phyloP scores from a whole-genome alignment of 2,329 filamentous ascomycete genomes.

The Magnaporthales sp. region DNA sequence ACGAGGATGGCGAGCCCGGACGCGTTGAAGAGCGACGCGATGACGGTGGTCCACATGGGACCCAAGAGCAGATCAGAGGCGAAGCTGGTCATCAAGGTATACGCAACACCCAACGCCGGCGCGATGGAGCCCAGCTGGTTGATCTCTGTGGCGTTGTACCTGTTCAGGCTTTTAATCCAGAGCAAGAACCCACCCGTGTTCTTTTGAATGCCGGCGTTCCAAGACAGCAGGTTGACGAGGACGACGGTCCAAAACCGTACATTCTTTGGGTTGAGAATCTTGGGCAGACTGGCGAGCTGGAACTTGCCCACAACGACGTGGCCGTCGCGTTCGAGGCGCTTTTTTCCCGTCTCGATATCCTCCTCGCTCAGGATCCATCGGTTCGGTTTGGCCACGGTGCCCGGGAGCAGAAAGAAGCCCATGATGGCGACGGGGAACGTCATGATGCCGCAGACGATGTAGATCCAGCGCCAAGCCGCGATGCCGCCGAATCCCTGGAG shows the following conservation, averaged over 20 bases:
- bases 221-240: conserved; percentile 45
- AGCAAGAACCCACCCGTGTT: conserved; percentile 41
- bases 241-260: conserved; percentile 44
- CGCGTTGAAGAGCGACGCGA: conserved; percentile 40
- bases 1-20: conserved; percentile 43
- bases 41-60: conserved; percentile 45
- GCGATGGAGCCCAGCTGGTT: conserved; percentile 5
- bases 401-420: conserved; percentile 13
- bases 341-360: conserved; percentile 35
- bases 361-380: conserved; percentile 33
- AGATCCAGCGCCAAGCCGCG: conserved; percentile 32
- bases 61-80: conserved; percentile 43
- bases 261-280: conserved; percentile 23
- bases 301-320: conserved; percentile 29
- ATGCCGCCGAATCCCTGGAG: conserved; percentile 30
- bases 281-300: conserved; percentile 18
- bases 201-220: conserved; percentile 39
- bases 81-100: conserved; percentile 44
- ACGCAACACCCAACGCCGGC: conserved; percentile 44
- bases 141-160: conserved; percentile 4
- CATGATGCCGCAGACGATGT: conserved; percentile 11
- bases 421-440: conserved; percentile 12
- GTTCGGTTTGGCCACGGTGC: conserved; percentile 20
- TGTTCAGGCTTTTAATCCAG: conserved; percentile 45
- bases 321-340: conserved; percentile 34